phyloP scores from a whole-genome alignment of 192 early-diverging fungal species.

The Entomortierella chlamydospora region DNA sequence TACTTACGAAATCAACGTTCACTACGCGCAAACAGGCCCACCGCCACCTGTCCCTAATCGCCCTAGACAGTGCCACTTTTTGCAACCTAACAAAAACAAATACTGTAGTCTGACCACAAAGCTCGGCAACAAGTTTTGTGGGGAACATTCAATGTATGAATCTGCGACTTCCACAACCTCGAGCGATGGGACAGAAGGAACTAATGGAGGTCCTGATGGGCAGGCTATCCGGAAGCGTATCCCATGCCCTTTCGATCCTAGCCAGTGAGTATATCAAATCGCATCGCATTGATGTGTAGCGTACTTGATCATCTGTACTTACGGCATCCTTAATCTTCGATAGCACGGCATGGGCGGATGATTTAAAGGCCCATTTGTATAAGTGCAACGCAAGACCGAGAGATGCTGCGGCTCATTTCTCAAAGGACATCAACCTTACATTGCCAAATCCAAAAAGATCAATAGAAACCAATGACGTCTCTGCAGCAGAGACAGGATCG shows the following conservation, averaged over 20 bases:
- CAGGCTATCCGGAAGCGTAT: conserved; percentile 58
- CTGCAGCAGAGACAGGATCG: conserved; percentile 13
- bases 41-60: conserved; percentile 43
- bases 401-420: conserved; percentile 39
- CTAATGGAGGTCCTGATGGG: conserved; percentile 8
- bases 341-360: conserved; percentile 64
- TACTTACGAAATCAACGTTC: neutral
- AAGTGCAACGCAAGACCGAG: conserved; percentile 75
- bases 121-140: conserved; percentile 69
- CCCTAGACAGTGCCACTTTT: conserved; percentile 62
- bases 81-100: conserved; percentile 66
- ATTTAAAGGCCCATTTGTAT: conserved; percentile 70
- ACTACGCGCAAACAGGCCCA: conserved; percentile 14
- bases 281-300: no score
- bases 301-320: neutral
- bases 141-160: conserved; percentile 71
- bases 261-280: conserved; percentile 68
- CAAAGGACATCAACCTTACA: conserved; percentile 57
- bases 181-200: neutral
- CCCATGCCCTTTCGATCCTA: conserved; percentile 79
- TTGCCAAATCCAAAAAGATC: conserved; percentile 40
- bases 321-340: neutral
- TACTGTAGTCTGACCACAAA: conserved; percentile 75
- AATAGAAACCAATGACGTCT: conserved; percentile 15
- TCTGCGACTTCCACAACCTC: neutral